Conservation (phyloP, 768 basidiomycete species). For the Suillus decipiens region DNA sequence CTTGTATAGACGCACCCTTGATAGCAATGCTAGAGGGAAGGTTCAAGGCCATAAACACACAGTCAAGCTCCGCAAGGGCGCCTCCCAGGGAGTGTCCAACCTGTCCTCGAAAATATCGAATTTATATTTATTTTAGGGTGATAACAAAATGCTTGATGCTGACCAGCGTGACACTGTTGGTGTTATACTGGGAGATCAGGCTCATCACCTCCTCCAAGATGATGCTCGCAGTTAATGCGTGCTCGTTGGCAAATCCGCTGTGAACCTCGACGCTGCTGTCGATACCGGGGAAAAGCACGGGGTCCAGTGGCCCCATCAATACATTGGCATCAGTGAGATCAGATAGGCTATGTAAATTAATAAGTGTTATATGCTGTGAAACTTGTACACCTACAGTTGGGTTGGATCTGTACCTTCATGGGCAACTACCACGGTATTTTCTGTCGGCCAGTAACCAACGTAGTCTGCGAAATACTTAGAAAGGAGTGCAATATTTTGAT, state of each 20-base stretch:
- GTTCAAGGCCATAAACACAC: slow-evolving; percentile 48
- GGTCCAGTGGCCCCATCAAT: slow-evolving; percentile 38
- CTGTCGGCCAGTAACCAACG: slow-evolving; percentile 55
- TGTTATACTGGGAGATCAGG: slow-evolving; percentile 39
- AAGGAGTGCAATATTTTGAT: not conserved
- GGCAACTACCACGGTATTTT: slow-evolving; percentile 56
- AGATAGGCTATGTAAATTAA: slow-evolving; percentile 39
- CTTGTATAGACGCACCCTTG: slow-evolving; percentile 20
- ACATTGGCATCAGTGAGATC: slow-evolving; percentile 53
- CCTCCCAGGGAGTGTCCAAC: slow-evolving; percentile 56
- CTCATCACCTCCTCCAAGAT: slow-evolving; percentile 47
- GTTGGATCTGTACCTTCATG: slow-evolving; percentile 64
- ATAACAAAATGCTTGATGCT: slow-evolving; percentile 17
- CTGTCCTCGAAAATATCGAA: slow-evolving; percentile 14
- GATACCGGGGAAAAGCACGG: slow-evolving; percentile 57
- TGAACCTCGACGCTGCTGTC: slow-evolving; percentile 46
- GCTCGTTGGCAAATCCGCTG: slow-evolving; percentile 54
- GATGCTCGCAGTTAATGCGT: slow-evolving; percentile 45
- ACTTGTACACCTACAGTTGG: slow-evolving; percentile 42
- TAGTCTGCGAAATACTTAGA: slow-evolving; percentile 38
- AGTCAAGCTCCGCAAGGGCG: slow-evolving; percentile 52
- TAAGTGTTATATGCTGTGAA: not conserved
- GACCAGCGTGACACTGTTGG: slow-evolving; percentile 44
- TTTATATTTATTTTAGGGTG: not conserved
- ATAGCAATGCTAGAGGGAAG: slow-evolving; percentile 40